Evolutionary conservation across 345 rosid genomes (phyloP).

Genomic region (Salix exigua): DNA sequence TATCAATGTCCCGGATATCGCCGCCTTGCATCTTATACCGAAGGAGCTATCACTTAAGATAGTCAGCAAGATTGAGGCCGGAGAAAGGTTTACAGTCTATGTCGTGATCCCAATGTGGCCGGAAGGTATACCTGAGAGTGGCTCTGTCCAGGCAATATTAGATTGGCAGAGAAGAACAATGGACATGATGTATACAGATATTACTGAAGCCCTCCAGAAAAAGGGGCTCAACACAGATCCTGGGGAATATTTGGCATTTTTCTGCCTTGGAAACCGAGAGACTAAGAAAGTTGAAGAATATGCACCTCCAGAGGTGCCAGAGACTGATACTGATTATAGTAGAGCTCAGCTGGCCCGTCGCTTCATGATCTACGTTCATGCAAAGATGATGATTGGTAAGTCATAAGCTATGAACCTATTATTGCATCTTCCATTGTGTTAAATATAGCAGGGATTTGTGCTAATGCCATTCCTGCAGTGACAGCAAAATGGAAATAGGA

Average conservation of each 20-base stretch:
- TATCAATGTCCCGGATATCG: slow-evolving; percentile 42
- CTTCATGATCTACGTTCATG: slow-evolving; percentile 85
- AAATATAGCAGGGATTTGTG: no score
- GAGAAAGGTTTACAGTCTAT: slow-evolving; percentile 63
- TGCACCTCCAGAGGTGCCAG: slow-evolving; percentile 41
- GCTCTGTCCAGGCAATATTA: slow-evolving; percentile 64
- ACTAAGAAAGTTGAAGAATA: slow-evolving; percentile 35
- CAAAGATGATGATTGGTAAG: slow-evolving; percentile 85
- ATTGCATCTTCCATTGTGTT: no score
- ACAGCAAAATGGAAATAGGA: no score
- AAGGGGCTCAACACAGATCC: slow-evolving; percentile 44
- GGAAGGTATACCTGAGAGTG: slow-evolving; percentile 70
- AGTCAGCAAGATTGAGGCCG: slow-evolving; percentile 67
- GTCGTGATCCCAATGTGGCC: slow-evolving; percentile 92
- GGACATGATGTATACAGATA: slow-evolving; percentile 82
- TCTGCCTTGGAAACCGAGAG: slow-evolving; percentile 76
- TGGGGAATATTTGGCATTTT: slow-evolving; percentile 63
- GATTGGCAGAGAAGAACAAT: slow-evolving; percentile 91
- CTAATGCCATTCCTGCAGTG: no score
- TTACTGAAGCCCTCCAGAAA: slow-evolving; percentile 41
- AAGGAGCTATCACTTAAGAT: slow-evolving; percentile 77
- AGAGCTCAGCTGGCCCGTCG: slow-evolving; percentile 72
- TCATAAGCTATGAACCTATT: background rate
- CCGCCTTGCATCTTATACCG: slow-evolving; percentile 67
- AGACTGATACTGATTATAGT: slow-evolving; percentile 46